phyloP scores from a whole-genome alignment of 2,329 filamentous ascomycete species.

The Hymenoscyphus fraxineus region DNA sequence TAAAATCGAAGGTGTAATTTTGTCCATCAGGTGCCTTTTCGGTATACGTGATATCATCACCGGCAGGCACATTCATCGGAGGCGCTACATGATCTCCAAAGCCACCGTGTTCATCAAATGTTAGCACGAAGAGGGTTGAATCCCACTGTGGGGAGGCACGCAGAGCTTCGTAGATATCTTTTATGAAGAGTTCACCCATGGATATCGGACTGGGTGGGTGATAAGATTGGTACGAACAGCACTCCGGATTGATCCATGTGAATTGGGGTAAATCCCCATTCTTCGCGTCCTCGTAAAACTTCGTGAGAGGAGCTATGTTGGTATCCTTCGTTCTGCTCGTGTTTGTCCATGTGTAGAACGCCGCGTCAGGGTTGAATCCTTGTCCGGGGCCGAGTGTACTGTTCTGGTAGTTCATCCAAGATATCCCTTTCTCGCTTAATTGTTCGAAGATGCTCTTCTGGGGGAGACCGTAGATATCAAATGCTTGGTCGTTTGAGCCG shows the following conservation, averaged over 20 bases:
- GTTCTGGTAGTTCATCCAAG: constrained; percentile 47
- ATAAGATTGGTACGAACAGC: constrained; percentile 47
- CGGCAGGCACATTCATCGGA: constrained; percentile 38
- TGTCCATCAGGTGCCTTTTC: constrained; percentile 36
- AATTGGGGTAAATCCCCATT: constrained; percentile 43
- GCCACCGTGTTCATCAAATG: constrained; percentile 46
- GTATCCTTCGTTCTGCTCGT: constrained; percentile 35
- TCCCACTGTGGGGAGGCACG: constrained; percentile 44
- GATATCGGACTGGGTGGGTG: constrained; percentile 44
- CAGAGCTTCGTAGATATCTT: constrained; percentile 44
- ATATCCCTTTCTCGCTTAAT: constrained; percentile 39
- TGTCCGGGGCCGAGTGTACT: constrained; percentile 34
- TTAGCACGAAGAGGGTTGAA: constrained; percentile 44
- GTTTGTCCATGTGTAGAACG: constrained; percentile 43
- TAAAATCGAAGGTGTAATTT: constrained; percentile 39
- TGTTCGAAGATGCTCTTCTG: constrained; percentile 41
- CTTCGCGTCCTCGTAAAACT: constrained; percentile 44
- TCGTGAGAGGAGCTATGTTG: constrained; percentile 37
- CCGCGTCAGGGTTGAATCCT: constrained; percentile 42
- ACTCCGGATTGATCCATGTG: constrained; percentile 48
- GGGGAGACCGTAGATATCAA: constrained; percentile 35
- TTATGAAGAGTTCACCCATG: constrained; percentile 43
- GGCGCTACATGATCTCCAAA: constrained; percentile 46
- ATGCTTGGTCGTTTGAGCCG: constrained; percentile 37
- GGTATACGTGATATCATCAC: constrained; percentile 38